These are phyloP conservation scores for Salix udensis DNA, from an alignment of 345 rosid species.

Conservation along the genomic window DNA sequence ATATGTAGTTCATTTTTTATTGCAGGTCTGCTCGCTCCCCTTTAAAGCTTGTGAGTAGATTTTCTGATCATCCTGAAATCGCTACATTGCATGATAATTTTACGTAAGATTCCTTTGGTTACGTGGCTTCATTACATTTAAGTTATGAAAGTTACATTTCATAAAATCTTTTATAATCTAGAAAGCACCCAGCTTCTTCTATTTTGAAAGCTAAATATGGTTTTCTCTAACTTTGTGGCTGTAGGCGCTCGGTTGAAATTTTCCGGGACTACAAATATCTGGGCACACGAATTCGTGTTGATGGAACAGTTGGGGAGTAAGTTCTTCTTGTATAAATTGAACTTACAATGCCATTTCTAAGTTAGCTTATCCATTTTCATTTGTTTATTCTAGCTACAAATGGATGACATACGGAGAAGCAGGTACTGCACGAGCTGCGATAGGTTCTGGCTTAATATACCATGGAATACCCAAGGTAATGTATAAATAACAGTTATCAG, in stretches of 20 bases:
- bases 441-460: slow-evolving; percentile 77
- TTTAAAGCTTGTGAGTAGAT: slow-evolving; percentile 66
- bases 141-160: background rate
- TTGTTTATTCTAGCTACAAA: slow-evolving; percentile 49
- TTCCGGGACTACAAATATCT: slow-evolving; percentile 79
- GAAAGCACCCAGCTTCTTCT: background rate
- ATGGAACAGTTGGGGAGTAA: slow-evolving; percentile 97
- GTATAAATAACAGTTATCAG: background rate
- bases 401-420: slow-evolving; percentile 99
- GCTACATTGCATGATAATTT: slow-evolving; percentile 91
- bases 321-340: slow-evolving; percentile 23
- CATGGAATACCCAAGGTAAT: slow-evolving; percentile 66
- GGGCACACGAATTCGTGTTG: slow-evolving; percentile 78
- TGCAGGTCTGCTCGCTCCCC: slow-evolving; percentile 81
- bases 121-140: background rate
- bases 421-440: slow-evolving; percentile 73
- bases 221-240: slow-evolving; percentile 17
- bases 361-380: slow-evolving; percentile 8
- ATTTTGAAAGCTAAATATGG: slow-evolving; percentile 1
- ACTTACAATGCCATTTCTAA: slow-evolving; percentile 9
- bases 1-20: background rate
- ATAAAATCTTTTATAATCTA: background rate
- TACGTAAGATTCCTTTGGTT: slow-evolving; percentile 51
- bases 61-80: slow-evolving; percentile 79
- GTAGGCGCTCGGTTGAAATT: slow-evolving; percentile 66